Evolutionary conservation across 225 moss, liverwort and hornwort genomes (phyloP), one percentile per base, ranked within the genome.

Genomic region (Bryoerythrophyllum caledonicum): DNA sequence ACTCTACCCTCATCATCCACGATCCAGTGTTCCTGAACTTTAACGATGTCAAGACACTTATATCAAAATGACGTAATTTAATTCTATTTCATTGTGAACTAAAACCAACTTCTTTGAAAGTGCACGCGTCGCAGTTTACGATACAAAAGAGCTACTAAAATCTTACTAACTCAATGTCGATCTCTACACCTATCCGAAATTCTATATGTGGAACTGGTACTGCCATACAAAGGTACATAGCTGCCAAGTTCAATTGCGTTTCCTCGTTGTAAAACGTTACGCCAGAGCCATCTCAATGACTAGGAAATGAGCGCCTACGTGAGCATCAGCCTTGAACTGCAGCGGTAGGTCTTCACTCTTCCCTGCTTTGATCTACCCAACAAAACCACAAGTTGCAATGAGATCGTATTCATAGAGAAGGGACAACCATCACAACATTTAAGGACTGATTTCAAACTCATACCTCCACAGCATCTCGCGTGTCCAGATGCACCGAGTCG

Each of bases 401-500:
- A 83, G 76, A 48, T 65, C 15, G 48, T 35, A 17, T 46, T 49
- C 48, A 37, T 14, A 56, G 4, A 52, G 23, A 54, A 27, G 5
- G n/a, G 58, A 15, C 73, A 30, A 69, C 14, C 10, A 23, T 48
- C 27, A 34, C 63, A 77, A 27, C 12, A 11, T 10, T 34, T 58
- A 4, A 2, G 61, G 59, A 40, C 0, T 16, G 13, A 10, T 8
- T 10, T 34, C n/a, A 66, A 65, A 60, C n/a, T 16, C 44, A 15
- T 44, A 92, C 96, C 96, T 94, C 91, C 40, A 87, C 64, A 37
- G 92, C 94, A 77, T 92, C 96, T 49, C 96, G 88, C 75, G 86
- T 56, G 59, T 83, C 74, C 65, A 97, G 84, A 28, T 73, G 68
- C 44, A 84, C 77, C 30, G 43, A 82, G 43, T 88, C 90, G 65